Conservation (phyloP, 306 rosid species). For the Hylodesmum podocarpum region DNA sequence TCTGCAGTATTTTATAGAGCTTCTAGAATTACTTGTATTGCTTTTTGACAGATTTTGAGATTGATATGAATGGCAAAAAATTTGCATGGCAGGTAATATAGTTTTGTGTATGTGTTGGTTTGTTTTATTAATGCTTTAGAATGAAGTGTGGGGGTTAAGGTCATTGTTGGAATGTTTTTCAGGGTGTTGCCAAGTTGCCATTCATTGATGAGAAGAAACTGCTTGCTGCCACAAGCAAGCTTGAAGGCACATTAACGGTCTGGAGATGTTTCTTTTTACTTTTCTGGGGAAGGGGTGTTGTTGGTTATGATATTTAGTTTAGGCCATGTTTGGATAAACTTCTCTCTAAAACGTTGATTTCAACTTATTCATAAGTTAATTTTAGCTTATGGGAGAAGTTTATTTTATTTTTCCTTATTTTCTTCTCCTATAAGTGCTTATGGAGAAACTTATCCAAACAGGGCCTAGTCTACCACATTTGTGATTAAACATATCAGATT, state of each 20-base stretch:
- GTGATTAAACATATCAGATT: constrained; percentile 2
- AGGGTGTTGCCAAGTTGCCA: constrained; percentile 98
- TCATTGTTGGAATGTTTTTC: constrained; percentile 28
- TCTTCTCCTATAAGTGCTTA: no score
- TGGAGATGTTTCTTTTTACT: constrained; percentile 25
- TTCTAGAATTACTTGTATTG: constrained; percentile 13
- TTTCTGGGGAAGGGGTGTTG: not conserved
- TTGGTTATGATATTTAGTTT: not conserved
- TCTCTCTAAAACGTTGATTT: no score
- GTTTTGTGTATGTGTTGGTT: not conserved
- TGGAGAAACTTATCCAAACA: no score
- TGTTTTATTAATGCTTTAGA: constrained; percentile 16
- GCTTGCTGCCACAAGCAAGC: constrained; percentile 72
- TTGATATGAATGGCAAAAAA: constrained; percentile 98
- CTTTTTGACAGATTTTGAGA: constrained; percentile 74
- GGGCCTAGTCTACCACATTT: not conserved
- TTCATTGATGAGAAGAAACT: constrained; percentile 90
- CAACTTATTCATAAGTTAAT: no score
- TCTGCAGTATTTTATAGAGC: constrained; percentile 16
- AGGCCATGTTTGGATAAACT: no score
- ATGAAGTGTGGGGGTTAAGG: constrained; percentile 19
- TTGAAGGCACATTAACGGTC: constrained; percentile 88
- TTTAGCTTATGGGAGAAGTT: no score
- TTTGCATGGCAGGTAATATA: constrained; percentile 88
- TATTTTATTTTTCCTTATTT: no score